phyloP scores from a whole-genome alignment of 2,329 filamentous ascomycete genomes.

The Colletotrichum sansevieriae region DNA sequence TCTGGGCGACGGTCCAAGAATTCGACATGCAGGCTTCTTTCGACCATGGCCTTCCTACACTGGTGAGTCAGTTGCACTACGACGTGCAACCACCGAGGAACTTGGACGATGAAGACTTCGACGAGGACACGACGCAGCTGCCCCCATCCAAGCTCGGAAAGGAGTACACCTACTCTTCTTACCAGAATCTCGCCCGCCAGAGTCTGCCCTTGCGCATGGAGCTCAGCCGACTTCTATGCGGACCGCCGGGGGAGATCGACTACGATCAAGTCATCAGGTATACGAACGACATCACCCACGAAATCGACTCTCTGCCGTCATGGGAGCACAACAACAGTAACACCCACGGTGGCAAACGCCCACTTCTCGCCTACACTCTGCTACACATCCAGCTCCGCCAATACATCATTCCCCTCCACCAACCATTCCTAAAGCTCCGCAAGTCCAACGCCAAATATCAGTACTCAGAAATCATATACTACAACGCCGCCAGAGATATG shows the following conservation, averaged over 20 bases:
- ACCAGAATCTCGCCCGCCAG: slow-evolving; percentile 69
- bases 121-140: slow-evolving; percentile 64
- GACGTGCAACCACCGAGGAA: slow-evolving; percentile 69
- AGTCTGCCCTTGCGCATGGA: slow-evolving; percentile 69
- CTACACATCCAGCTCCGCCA: slow-evolving; percentile 72
- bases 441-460: slow-evolving; percentile 72
- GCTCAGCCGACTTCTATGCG: slow-evolving; percentile 68
- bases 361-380: slow-evolving; percentile 70
- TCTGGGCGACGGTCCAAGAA: slow-evolving; percentile 73
- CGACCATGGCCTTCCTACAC: slow-evolving; percentile 70
- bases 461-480: slow-evolving; percentile 73
- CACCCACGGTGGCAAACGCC: slow-evolving; percentile 61
- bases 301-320: slow-evolving; percentile 70
- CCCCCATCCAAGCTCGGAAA: slow-evolving; percentile 64
- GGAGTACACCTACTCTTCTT: slow-evolving; percentile 71
- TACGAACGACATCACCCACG: slow-evolving; percentile 71
- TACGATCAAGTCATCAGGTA: slow-evolving; percentile 73
- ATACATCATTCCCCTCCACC: slow-evolving; percentile 72
- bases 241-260: slow-evolving; percentile 66
- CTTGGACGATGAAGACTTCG: slow-evolving; percentile 69
- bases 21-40: slow-evolving; percentile 74
- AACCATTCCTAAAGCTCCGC: slow-evolving; percentile 71
- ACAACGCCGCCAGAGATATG: slow-evolving; percentile 72
- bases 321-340: slow-evolving; percentile 60
- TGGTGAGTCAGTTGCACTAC: slow-evolving; percentile 68